Evolutionary conservation across 495 filamentous ascomycete genomes (phyloP), one percentile per base, ranked within the genome.

Genomic region (Aspergillus olivimuriae): DNA sequence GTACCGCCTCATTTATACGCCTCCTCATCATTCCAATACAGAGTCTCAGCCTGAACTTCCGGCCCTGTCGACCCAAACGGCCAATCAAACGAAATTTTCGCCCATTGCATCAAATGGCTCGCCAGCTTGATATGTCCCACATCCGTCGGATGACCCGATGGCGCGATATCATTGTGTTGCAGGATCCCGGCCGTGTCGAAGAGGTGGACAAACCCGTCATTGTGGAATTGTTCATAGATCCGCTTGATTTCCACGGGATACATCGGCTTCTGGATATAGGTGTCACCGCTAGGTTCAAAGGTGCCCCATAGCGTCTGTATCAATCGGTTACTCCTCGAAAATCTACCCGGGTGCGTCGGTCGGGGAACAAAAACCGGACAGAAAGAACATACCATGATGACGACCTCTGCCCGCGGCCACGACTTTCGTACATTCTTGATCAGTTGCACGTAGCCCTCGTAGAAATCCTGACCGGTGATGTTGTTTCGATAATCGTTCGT

Each of bases 401-500:
- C 61, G 32, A 87, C 72, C 19, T 81, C 69, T 0, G 82, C 79
- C 8, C 76, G 50, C 0, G 82, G 80, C 65, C 78, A 84, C 16
- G 76, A 71, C 0, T 63, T 56, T 47, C 86, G 82, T 2, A 85
- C 65, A 4, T 75, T 73, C 28, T 78, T 63, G 16, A 87, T 71
- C 34, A 86, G 58, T 34, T 77, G 74, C 23, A 74, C 71, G 43
- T 82, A 79, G 20, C 69, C 71, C 40, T 74, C 58, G 32, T 77
- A 71, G 60, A 78, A 85, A 1, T 69, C 59, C 3, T 57, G 48
- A 2, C 64, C 58, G 3, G 74, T 70, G 37, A 83, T 72, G 31
- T 82, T 76, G 55, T 84, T 85, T 43, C 81, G 80, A 45, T 73
- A 70, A 56, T 86, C 83, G 49, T 86, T 86, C 14, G 80, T 83